Base-by-base conservation (phyloP, 1,284 basidiomycete genomes). In the Boletus mariae region DNA sequence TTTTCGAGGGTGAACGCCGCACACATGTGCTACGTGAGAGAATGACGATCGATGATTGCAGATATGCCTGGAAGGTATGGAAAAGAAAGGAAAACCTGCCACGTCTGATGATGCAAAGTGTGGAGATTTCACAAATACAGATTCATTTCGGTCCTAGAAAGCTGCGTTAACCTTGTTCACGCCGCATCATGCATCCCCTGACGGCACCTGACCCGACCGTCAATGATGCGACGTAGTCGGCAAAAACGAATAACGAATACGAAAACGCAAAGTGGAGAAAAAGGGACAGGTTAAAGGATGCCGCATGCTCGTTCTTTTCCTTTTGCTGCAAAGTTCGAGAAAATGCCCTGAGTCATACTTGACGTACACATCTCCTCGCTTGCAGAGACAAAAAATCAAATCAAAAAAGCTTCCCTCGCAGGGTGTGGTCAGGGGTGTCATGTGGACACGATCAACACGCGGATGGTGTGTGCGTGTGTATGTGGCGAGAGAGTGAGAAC, bases 331-430 rank as follows among this genome's bases (percentile, higher is more conserved):
- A 28, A 9, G 15, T 12, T 25, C 38, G 38, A 41, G 12, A 23
- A 41, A 25, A 17, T 20, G 38, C 20, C 17, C 11, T 41, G 43
- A 44, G 43, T 37, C 45, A 37, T 17, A 23, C 31, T 17, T 51
- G 40, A 43, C 34, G 40, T 47, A 34, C 31, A 47, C 45, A 7
- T 12, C 23, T 11, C 11, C 26, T 51, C 49, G 34, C 23, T 58
- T 62, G 15, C 23, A 37, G 34, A 34, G 32, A 47, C 20, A 34
- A 34, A 54, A 58, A 61, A 59, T 63, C 58, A 67, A 65, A 63
- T 63, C 38, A 7, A 12, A 35, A 56, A 53, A 63, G 58, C 31
- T 63, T 65, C 45, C 53, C 55, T 48, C 48, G 17, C 38, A 40
- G 13, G 42, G 42, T 28, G 9, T 29, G 42, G 13, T 31, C 43